Evolutionary conservation across 2,329 filamentous ascomycete species (phyloP), one percentile per base, ranked within the genome.

Genomic region (Pseudogymnoascus pannorum): DNA sequence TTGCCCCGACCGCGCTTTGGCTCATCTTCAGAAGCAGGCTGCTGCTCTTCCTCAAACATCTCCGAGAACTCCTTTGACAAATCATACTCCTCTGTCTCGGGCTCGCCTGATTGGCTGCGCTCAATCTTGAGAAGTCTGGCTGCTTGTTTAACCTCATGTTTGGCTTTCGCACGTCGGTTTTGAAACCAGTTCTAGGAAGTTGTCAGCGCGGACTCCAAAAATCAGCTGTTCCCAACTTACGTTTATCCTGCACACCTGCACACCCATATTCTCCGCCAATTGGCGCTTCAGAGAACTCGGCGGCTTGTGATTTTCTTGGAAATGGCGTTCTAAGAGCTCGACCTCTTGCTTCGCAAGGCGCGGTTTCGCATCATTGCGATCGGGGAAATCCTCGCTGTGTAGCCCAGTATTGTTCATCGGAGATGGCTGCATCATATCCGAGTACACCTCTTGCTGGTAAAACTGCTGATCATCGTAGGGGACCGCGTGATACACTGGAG

Each of bases 181-280:
- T 86, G 83, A 67, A 86, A 86, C 83, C 83, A 86, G 69, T 86
- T 86, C 83, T 86, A 31, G 14, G n/a, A 33, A n/a, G 11, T 14
- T 8, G 69, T 79, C 65, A 78, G 74, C 63, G 16, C 5, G 9
- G 29, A 11, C 18, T 18, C 22, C 31, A 9, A n/a, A 7, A 8
- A 59, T 8, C 16, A 35, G 18, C 6, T 31, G 29, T 9, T 16
- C 20, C 54, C 24, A 14, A 74, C 75, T 66, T 73, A 87, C 84
- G 68, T 87, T 87, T 65, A 87, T 86, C 65, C 84, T 78, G 16
- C 84, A 79, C 65, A 84, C 78, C 65, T 87, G 84, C n/a, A 87
- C 80, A 59, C 79, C 77, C 77, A 87, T 84, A 5, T 79, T 75
- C 65, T 86, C 82, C 3, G 84, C 84, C 57, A 86, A 77, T 59